These are phyloP conservation scores for Podospora pseudoanserina DNA, from an alignment of 495 filamentous ascomycete species.

Conservation along the genomic window DNA sequence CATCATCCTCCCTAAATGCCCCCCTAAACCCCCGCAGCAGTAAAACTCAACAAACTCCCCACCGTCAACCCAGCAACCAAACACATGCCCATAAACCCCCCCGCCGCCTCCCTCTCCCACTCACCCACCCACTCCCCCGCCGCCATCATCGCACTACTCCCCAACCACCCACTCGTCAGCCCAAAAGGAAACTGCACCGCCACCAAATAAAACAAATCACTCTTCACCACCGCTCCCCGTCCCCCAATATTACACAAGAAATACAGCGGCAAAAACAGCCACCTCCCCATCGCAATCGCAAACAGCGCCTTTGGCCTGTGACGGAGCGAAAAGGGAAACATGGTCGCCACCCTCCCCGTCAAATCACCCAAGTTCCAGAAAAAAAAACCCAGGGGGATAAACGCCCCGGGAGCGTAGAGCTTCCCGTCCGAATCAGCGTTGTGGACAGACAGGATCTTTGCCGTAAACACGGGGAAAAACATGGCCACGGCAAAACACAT, in stretches of 20 bases:
- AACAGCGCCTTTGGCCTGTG: conserved; percentile 63
- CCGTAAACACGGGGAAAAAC: conserved; percentile 91
- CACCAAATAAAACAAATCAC: conserved; percentile 84
- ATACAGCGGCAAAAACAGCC: conserved; percentile 79
- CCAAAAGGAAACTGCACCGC: conserved; percentile 83
- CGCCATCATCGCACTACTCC: conserved; percentile 85
- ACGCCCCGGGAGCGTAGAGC: conserved; percentile 68
- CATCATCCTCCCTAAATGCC: background rate
- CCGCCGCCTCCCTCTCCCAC: conserved; percentile 79
- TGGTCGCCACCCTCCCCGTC: conserved; percentile 65
- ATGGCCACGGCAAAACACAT: conserved; percentile 80
- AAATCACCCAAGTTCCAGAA: conserved; percentile 94
- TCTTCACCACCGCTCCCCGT: conserved; percentile 62
- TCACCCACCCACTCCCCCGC: conserved; percentile 72
- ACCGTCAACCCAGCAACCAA: conserved; percentile 77
- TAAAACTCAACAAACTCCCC: conserved; percentile 87
- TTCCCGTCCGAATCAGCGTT: conserved; percentile 42
- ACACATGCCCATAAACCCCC: conserved; percentile 90
- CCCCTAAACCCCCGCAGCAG: conserved; percentile 50
- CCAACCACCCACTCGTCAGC: conserved; percentile 78
- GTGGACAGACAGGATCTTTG: conserved; percentile 69
- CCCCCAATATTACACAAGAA: conserved; percentile 80
- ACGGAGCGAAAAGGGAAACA: conserved; percentile 57
- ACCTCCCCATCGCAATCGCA: conserved; percentile 56
- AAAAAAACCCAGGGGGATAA: conserved; percentile 87